Percentiles rank a stretch among this genome's conserved stretches.
These are phyloP conservation scores for Mortierella sp. DNA, from an alignment of 371 early-diverging fungal genomes.

Conservation along the genomic window DNA sequence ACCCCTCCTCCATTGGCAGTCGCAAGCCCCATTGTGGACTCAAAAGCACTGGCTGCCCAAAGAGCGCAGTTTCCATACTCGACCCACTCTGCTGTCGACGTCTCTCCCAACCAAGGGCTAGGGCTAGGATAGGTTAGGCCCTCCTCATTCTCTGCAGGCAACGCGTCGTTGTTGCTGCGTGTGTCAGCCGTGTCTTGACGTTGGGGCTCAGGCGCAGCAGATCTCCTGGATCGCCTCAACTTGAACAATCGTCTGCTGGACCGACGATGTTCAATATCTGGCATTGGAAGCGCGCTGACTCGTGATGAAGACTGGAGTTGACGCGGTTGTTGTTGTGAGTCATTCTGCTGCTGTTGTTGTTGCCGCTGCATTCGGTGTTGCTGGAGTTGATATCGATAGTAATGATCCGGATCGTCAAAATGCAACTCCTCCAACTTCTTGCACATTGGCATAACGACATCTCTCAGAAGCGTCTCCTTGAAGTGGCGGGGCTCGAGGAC, in stretches of 20 bases:
- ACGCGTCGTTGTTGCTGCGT: background rate
- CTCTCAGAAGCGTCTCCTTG: constrained; percentile 30
- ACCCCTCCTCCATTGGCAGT: background rate
- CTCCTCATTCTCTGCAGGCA: background rate
- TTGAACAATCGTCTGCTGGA: background rate
- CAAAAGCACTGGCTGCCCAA: constrained; percentile 24
- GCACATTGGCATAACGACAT: constrained; percentile 19
- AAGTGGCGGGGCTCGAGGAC: constrained; percentile 36
- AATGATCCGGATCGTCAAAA: constrained; percentile 24
- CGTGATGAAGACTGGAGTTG: constrained; percentile 15
- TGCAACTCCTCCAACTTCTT: constrained; percentile 19
- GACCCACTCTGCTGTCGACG: constrained; percentile 34
- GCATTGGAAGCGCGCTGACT: background rate
- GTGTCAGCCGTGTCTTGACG: background rate
- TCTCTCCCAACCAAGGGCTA: constrained; percentile 43
- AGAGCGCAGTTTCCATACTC: constrained; percentile 24
- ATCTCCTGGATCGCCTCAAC: background rate
- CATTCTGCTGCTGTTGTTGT: background rate
- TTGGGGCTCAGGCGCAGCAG: background rate
- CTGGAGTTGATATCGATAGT: constrained; percentile 7
- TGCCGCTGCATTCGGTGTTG: background rate
- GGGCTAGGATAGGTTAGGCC: background rate
- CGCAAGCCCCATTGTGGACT: background rate
- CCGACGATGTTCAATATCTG: background rate
- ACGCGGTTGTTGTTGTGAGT: background rate